Conservation (phyloP, 2,329 filamentous ascomycete genomes). For the Aureobasidium pullulans region DNA sequence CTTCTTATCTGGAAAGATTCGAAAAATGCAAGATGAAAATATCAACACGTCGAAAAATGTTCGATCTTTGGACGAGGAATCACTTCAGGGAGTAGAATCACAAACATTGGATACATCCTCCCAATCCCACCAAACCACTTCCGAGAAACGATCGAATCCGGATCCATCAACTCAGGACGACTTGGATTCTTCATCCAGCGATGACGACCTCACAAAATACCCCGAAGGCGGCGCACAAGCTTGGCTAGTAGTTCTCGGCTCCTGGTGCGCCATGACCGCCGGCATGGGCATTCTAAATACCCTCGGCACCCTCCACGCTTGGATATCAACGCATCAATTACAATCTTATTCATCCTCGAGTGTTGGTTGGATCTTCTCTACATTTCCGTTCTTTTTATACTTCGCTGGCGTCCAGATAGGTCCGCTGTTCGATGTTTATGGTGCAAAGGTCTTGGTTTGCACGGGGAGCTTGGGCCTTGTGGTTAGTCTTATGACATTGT, state of each 20-base stretch:
- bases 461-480: slow-evolving; percentile 58
- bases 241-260: slow-evolving; percentile 78
- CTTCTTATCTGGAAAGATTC: background rate
- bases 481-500: slow-evolving; percentile 21
- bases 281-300: slow-evolving; percentile 42
- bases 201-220: slow-evolving; percentile 40
- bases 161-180: no score
- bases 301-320: slow-evolving; percentile 20
- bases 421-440: slow-evolving; percentile 23
- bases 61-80: no score
- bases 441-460: slow-evolving; percentile 60
- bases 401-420: slow-evolving; percentile 32
- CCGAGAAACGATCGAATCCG: no score
- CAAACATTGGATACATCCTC: no score
- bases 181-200: background rate
- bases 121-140: no score
- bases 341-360: slow-evolving; percentile 17
- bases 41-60: no score
- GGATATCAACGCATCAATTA: slow-evolving; percentile 20
- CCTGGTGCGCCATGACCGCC: slow-evolving; percentile 58
- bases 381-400: slow-evolving; percentile 24
- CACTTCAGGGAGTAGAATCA: no score
- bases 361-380: slow-evolving; percentile 24
- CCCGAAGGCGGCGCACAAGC: slow-evolving; percentile 73
- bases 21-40: no score